Evolutionary conservation across 106 monocot species (phyloP).

Genomic region (Apostasia shenzhenica): DNA sequence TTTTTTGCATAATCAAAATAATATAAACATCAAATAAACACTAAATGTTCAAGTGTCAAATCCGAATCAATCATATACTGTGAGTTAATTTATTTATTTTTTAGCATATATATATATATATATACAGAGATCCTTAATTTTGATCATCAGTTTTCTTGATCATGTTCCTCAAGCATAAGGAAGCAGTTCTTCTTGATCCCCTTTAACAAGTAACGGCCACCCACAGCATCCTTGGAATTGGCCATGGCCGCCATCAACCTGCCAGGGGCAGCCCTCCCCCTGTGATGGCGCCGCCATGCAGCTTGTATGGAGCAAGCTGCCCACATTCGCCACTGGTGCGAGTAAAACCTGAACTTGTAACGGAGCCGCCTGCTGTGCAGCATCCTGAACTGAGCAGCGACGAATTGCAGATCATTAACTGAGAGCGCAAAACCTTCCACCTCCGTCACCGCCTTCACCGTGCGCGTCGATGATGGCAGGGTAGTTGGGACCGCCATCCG

Average conservation of each 20-base stretch:
- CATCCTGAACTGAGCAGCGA: conserved; percentile 64
- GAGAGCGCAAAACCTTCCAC: conserved; percentile 76
- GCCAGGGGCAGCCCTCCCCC: conserved; percentile 28
- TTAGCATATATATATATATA: too few relatives aligned
- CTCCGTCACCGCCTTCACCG: conserved; percentile 61
- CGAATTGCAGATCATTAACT: conserved; percentile 67
- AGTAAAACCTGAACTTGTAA: conserved; percentile 83
- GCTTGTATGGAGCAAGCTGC: conserved; percentile 83
- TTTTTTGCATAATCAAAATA: too few relatives aligned
- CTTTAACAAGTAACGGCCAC: too few relatives aligned
- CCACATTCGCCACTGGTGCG: conserved; percentile 87
- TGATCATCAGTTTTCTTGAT: too few relatives aligned
- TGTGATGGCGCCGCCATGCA: conserved; percentile 58
- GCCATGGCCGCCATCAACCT: conserved; percentile 6
- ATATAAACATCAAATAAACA: too few relatives aligned
- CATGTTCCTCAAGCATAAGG: too few relatives aligned
- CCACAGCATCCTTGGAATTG: not conserved
- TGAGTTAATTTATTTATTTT: not conserved
- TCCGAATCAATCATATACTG: too few relatives aligned
- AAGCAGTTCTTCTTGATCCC: too few relatives aligned
- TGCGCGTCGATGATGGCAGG: conserved; percentile 69
- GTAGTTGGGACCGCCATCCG: conserved; percentile 12
- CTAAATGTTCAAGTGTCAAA: too few relatives aligned
- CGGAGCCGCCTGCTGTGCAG: conserved; percentile 77
- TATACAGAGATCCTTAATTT: too few relatives aligned